phyloP scores from a whole-genome alignment of 768 basidiomycete species.

The Tricholoma sp. region DNA sequence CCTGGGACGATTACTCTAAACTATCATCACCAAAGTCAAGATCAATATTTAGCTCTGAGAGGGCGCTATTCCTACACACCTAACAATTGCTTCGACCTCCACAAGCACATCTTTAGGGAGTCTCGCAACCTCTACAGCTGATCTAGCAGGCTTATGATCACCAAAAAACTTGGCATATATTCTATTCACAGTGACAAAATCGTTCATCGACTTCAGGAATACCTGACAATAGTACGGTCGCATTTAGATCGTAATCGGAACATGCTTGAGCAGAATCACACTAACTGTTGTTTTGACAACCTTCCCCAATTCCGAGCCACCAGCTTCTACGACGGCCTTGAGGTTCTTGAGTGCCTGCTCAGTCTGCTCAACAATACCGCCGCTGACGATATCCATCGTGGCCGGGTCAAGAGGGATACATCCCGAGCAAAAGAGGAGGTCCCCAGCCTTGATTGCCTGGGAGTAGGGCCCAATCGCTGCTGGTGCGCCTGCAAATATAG shows the following conservation, averaged over 20 bases:
- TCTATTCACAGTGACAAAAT: slow-evolving; percentile 79
- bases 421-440: slow-evolving; percentile 86
- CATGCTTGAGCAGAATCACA: slow-evolving; percentile 5
- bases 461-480: slow-evolving; percentile 84
- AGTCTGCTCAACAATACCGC: slow-evolving; percentile 77
- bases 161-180: slow-evolving; percentile 86
- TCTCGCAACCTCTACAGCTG: slow-evolving; percentile 83
- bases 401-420: slow-evolving; percentile 79
- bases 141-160: slow-evolving; percentile 87
- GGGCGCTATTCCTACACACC: slow-evolving; percentile 36
- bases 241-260: not conserved
- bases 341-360: slow-evolving; percentile 85
- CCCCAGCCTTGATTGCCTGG: slow-evolving; percentile 79
- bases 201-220: slow-evolving; percentile 89
- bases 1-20: slow-evolving; percentile 24
- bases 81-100: slow-evolving; percentile 88
- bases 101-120: slow-evolving; percentile 89
- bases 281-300: slow-evolving; percentile 90
- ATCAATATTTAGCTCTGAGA: not conserved
- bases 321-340: slow-evolving; percentile 75
- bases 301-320: slow-evolving; percentile 70
- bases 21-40: slow-evolving; percentile 14
- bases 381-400: slow-evolving; percentile 63
- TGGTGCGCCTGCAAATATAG: slow-evolving; percentile 53
- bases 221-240: slow-evolving; percentile 43